Evolutionary conservation across 2,329 filamentous ascomycete genomes (phyloP).

Genomic region (Stemphylium lycopersici): DNA sequence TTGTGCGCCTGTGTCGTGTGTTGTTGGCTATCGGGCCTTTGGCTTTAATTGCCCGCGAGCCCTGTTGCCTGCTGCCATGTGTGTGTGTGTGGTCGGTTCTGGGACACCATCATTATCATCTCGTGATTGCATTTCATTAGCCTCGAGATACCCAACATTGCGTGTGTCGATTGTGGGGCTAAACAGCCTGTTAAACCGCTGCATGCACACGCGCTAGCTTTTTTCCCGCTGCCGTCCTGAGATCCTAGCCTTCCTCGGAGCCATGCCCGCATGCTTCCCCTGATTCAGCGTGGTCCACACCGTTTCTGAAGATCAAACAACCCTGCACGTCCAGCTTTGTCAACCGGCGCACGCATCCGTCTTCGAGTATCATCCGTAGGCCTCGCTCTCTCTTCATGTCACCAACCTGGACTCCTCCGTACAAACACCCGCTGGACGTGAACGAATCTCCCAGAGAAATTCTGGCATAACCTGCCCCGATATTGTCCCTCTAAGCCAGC

Average conservation of each 20-base stretch:
- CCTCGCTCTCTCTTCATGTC: constrained; percentile 32
- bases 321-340: constrained; percentile 33
- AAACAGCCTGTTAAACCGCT: constrained; percentile 34
- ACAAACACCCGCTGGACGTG: constrained; percentile 23
- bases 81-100: constrained; percentile 19
- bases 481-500: constrained; percentile 4
- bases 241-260: constrained; percentile 36
- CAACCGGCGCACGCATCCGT: constrained; percentile 27
- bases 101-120: constrained; percentile 11
- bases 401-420: constrained; percentile 25
- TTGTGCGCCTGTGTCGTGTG: constrained; percentile 13
- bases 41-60: constrained; percentile 31
- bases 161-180: constrained; percentile 40
- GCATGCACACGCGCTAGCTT: constrained; percentile 32
- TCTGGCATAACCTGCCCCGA: constrained; percentile 12
- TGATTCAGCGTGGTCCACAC: constrained; percentile 38
- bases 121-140: constrained; percentile 27
- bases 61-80: constrained; percentile 11
- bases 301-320: constrained; percentile 36
- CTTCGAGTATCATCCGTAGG: constrained; percentile 21
- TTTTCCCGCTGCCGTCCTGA: constrained; percentile 41
- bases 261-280: constrained; percentile 39
- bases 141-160: constrained; percentile 42
- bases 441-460: constrained; percentile 8
- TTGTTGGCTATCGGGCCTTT: constrained; percentile 26